These are phyloP conservation scores for Candida sonorensis DNA, from an alignment of 805 yeast genomes.

Conservation along the genomic window DNA sequence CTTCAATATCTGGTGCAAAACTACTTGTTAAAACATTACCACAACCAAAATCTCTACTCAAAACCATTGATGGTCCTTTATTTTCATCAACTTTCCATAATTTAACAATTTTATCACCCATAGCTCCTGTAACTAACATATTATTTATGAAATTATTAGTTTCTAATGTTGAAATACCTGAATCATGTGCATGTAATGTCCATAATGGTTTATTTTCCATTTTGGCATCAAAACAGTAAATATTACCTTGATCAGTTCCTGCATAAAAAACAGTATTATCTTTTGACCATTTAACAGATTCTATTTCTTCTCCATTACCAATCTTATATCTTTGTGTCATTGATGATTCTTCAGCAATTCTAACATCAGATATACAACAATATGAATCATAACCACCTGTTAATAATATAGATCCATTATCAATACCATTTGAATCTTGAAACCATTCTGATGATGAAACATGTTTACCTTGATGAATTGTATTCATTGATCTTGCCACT, in stretches of 20 bases:
- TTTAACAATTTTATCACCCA: constrained; percentile 82
- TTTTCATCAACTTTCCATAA: constrained; percentile 65
- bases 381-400: constrained; percentile 93
- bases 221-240: constrained; percentile 85
- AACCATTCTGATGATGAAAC: constrained; percentile 91
- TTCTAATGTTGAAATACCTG: constrained; percentile 81
- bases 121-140: constrained; percentile 77
- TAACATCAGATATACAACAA: constrained; percentile 77
- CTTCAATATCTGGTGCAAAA: constrained; percentile 81
- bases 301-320: constrained; percentile 63
- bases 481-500: constrained; percentile 71
- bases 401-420: constrained; percentile 60
- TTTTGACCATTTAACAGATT: constrained; percentile 66
- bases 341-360: constrained; percentile 54
- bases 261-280: constrained; percentile 55
- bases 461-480: constrained; percentile 68
- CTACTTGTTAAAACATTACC: constrained; percentile 82
- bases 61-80: constrained; percentile 70
- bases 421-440: constrained; percentile 25
- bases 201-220: constrained; percentile 64
- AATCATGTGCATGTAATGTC: constrained; percentile 96
- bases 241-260: constrained; percentile 87
- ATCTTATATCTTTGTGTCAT: constrained; percentile 63
- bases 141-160: constrained; percentile 64
- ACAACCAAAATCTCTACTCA: constrained; percentile 86